phyloP scores from a whole-genome alignment of 148 eudicot species.

The Chenopodium berlandieri region DNA sequence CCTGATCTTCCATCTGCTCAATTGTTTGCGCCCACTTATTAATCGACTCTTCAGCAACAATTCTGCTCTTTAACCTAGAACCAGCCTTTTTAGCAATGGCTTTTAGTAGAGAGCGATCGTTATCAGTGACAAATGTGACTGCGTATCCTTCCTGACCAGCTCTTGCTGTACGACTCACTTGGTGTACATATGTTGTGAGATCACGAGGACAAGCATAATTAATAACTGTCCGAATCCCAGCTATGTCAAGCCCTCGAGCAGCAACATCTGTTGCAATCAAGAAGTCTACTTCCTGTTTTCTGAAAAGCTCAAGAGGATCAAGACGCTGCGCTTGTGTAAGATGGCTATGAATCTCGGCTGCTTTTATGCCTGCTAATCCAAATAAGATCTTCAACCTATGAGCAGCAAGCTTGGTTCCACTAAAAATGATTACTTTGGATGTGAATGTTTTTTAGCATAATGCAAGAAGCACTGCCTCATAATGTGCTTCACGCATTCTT shows the following conservation, averaged over 20 bases:
- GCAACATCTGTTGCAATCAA: constrained; percentile 91
- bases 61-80: constrained; percentile 77
- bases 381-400: constrained; percentile 91
- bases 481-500: constrained; percentile 80
- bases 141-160: constrained; percentile 93
- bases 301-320: constrained; percentile 76
- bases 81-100: constrained; percentile 92
- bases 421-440: constrained; percentile 79
- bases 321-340: constrained; percentile 92
- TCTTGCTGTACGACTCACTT: constrained; percentile 99
- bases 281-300: constrained; percentile 85
- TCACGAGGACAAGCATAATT: constrained; percentile 89
- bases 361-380: constrained; percentile 89
- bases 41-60: constrained; percentile 81
- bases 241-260: constrained; percentile 92
- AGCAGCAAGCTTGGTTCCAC: constrained; percentile 89
- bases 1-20: constrained; percentile 95
- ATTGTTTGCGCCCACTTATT: constrained; percentile 69
- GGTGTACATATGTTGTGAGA: constrained; percentile 82
- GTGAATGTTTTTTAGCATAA: constrained; percentile 86
- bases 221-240: constrained; percentile 86
- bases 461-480: constrained; percentile 94
- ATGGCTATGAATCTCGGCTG: constrained; percentile 88
- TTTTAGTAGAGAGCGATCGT: constrained; percentile 78
- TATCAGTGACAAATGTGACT: constrained; percentile 91